Conservation (phyloP, 2,329 filamentous ascomycete genomes). For the Xylaria arbuscula region DNA sequence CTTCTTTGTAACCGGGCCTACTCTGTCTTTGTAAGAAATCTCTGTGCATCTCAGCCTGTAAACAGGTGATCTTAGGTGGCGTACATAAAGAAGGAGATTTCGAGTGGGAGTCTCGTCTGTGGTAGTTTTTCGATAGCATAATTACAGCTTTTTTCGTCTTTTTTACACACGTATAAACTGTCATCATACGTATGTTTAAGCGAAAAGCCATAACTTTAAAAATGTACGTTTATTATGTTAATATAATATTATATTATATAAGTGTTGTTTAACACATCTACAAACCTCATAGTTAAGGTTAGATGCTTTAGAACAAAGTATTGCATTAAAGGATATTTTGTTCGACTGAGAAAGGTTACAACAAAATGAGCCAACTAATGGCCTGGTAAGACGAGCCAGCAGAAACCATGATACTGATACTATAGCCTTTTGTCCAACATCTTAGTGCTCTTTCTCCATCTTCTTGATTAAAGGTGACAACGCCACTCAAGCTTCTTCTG, state of each 20-base stretch:
- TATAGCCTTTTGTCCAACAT: neutral
- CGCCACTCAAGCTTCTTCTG: neutral
- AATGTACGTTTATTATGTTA: neutral
- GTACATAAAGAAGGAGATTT: neutral
- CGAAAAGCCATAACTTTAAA: too few species aligned
- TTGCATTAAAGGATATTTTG: too few species aligned
- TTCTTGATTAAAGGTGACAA: neutral
- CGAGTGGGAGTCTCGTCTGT: neutral
- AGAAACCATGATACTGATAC: neutral
- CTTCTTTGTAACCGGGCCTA: neutral
- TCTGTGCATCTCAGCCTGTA: neutral
- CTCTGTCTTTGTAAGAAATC: neutral
- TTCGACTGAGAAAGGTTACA: too few species aligned
- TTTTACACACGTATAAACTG: neutral
- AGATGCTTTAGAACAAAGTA: too few species aligned
- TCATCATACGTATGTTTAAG: neutral
- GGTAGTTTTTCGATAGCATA: neutral
- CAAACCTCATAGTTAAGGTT: too few species aligned
- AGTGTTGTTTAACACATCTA: too few species aligned
- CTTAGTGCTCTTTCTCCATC: neutral
- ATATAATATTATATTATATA: too few species aligned
- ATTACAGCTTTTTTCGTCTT: neutral
- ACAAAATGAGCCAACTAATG: neutral
- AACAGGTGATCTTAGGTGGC: neutral
- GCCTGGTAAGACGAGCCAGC: too few species aligned